phyloP scores from a whole-genome alignment of 2,329 filamentous ascomycete species.

The Alternaria sp. region DNA sequence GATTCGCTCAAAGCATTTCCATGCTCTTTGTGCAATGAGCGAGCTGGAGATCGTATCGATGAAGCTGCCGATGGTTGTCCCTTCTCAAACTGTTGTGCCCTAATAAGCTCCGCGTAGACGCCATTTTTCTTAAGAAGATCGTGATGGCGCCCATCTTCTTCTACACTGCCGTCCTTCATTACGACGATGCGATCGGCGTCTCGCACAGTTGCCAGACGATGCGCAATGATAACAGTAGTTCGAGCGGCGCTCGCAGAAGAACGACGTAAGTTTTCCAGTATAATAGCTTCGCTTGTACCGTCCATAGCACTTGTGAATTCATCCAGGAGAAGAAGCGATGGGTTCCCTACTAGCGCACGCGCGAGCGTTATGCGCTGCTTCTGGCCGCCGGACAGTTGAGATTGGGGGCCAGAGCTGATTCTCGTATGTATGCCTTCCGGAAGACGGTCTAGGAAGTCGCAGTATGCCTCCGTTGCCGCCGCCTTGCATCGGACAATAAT shows the following conservation, averaged over 20 bases:
- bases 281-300: constrained; percentile 43
- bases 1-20: constrained; percentile 3
- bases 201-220: constrained; percentile 49
- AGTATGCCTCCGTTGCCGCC: constrained; percentile 66
- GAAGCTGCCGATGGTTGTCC: constrained; percentile 35
- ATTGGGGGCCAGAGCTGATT: constrained; percentile 46
- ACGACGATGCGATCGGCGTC: constrained; percentile 51
- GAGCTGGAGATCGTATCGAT: constrained; percentile 33
- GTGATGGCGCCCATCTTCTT: constrained; percentile 47
- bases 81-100: constrained; percentile 49
- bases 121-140: constrained; percentile 39
- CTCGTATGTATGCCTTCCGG: constrained; percentile 48
- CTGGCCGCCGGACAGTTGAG: constrained; percentile 50
- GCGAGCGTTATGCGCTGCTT: constrained; percentile 53
- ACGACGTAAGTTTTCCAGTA: constrained; percentile 44
- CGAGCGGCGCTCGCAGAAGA: constrained; percentile 39
- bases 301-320: constrained; percentile 50
- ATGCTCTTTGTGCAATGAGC: constrained; percentile 26
- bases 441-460: constrained; percentile 48
- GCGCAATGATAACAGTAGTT: constrained; percentile 51
- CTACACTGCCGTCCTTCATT: constrained; percentile 44
- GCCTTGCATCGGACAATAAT: constrained; percentile 57
- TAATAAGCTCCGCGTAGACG: constrained; percentile 45
- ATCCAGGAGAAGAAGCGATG: constrained; percentile 47
- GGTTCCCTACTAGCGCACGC: constrained; percentile 46